phyloP scores from a whole-genome alignment of 306 rosid species.

The Ceratonia siliqua region DNA sequence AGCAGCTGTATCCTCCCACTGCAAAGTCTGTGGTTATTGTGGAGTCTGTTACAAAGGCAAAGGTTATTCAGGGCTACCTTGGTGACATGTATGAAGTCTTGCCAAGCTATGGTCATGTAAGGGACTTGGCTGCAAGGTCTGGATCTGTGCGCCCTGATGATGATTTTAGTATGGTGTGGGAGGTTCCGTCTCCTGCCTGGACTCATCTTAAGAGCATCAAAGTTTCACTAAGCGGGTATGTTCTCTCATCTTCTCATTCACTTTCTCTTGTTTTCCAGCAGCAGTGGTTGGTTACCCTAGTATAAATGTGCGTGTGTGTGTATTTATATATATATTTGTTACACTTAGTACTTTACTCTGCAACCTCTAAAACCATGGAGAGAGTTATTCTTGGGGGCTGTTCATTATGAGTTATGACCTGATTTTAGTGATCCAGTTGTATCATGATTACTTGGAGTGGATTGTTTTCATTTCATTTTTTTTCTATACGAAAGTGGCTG shows the following conservation, averaged over 20 bases:
- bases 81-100: slow-evolving; percentile 90
- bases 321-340: not conserved
- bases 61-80: slow-evolving; percentile 87
- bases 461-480: slow-evolving; percentile 19
- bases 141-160: slow-evolving; percentile 98
- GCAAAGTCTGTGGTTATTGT: slow-evolving; percentile 86
- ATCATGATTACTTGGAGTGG: slow-evolving; percentile 7
- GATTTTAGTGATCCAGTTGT: slow-evolving; percentile 23
- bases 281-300: slow-evolving; percentile 20
- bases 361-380: not conserved
- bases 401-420: slow-evolving; percentile 21
- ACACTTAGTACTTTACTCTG: not conserved
- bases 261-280: slow-evolving; percentile 24
- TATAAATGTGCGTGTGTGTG: not conserved
- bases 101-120: slow-evolving; percentile 97
- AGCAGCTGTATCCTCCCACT: slow-evolving; percentile 71
- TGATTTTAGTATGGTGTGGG: slow-evolving; percentile 99
- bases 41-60: slow-evolving; percentile 92
- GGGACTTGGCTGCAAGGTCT: slow-evolving; percentile 97
- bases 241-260: slow-evolving; percentile 29
- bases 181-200: slow-evolving; percentile 97
- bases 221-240: slow-evolving; percentile 81
- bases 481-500: slow-evolving; percentile 21
- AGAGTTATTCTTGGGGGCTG: slow-evolving; percentile 9
- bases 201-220: slow-evolving; percentile 95